These are phyloP conservation scores for Hymenoscyphus linearis DNA, from an alignment of 2,329 filamentous ascomycete species.

Conservation along the genomic window DNA sequence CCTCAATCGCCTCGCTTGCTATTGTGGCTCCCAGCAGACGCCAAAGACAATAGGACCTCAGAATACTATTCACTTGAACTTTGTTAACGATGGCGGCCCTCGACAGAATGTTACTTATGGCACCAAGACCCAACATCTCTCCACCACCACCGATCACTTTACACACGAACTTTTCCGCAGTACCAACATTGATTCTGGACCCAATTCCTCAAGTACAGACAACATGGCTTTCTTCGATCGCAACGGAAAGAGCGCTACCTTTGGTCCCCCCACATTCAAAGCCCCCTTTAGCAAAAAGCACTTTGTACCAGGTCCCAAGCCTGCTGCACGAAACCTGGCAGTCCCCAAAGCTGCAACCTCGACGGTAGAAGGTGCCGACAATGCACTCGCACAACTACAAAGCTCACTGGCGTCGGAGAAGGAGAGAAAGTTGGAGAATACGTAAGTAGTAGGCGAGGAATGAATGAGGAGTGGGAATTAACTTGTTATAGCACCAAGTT, in stretches of 20 bases:
- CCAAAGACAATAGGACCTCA: neutral
- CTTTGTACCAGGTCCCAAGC: conserved; percentile 6
- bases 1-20: conserved; percentile 7
- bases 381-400: conserved; percentile 47
- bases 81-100: conserved; percentile 15
- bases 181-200: conserved; percentile 44
- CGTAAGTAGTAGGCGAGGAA: conserved; percentile 34
- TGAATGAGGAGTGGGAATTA: conserved; percentile 23
- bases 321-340: neutral
- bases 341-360: conserved; percentile 17
- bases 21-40: neutral
- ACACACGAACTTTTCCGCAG: conserved; percentile 53
- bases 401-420: conserved; percentile 40
- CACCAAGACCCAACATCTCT: conserved; percentile 43
- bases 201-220: neutral
- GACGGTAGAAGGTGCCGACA: conserved; percentile 36
- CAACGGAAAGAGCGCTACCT: neutral
- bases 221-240: neutral
- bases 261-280: neutral
- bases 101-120: conserved; percentile 50
- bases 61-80: conserved; percentile 1
- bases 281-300: conserved; percentile 1
- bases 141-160: conserved; percentile 40
- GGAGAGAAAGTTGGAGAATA: conserved; percentile 42
- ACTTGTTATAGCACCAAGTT: conserved; percentile 37